Evolutionary conservation across 2,329 filamentous ascomycete genomes (phyloP).

Genomic region (Keithomyces neogunnii): DNA sequence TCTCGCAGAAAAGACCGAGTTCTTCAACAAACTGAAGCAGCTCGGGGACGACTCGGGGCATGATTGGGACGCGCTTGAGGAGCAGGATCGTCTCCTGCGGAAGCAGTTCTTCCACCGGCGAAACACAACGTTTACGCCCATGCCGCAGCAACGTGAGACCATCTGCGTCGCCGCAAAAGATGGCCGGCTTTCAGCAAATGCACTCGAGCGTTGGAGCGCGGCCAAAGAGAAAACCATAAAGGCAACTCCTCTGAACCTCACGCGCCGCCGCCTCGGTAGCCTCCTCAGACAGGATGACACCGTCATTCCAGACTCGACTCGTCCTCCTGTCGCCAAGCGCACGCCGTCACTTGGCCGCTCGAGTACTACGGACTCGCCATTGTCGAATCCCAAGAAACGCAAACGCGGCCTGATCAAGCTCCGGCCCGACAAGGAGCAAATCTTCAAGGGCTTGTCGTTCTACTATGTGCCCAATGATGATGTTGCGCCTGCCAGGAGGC

Average conservation of each 20-base stretch:
- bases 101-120: not conserved
- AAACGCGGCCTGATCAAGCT: slow-evolving; percentile 36
- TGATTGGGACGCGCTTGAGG: not conserved
- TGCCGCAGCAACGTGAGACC: not conserved
- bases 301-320: slow-evolving; percentile 18
- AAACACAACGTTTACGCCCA: not conserved
- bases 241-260: slow-evolving; percentile 17
- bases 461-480: slow-evolving; percentile 80
- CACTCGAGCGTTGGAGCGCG: not conserved
- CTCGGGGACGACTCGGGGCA: slow-evolving; percentile 7
- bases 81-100: slow-evolving; percentile 1
- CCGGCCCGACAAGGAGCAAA: slow-evolving; percentile 42
- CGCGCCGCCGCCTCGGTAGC: not conserved
- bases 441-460: slow-evolving; percentile 55
- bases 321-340: not conserved
- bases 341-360: not conserved
- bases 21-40: slow-evolving; percentile 34
- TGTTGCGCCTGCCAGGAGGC: slow-evolving; percentile 54
- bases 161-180: not conserved
- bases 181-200: not conserved
- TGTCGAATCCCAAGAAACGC: slow-evolving; percentile 27
- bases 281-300: slow-evolving; percentile 14
- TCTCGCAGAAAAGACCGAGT: slow-evolving; percentile 32
- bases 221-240: slow-evolving; percentile 13
- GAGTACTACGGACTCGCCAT: slow-evolving; percentile 12